Evolutionary conservation across 2,329 filamentous ascomycete species (phyloP), one percentile per base, ranked within the genome.

Genomic region (Alternaria sp.): DNA sequence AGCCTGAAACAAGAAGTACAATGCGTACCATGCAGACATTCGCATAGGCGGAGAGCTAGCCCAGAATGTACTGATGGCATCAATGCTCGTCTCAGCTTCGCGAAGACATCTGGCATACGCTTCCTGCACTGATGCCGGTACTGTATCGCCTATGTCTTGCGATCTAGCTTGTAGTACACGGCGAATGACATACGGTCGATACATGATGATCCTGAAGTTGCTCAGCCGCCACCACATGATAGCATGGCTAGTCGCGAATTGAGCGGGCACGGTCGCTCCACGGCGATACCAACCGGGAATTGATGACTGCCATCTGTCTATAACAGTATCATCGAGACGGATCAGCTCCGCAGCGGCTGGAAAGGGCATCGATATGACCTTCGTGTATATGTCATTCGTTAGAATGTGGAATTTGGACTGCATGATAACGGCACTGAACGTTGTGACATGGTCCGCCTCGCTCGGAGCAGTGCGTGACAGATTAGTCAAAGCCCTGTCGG

Each of bases 201-300:
- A 84, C 78, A 84, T 83, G 56, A 85, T 82, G 67, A 85, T 83
- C 18, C 82, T 78, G 43, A 85, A 74, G 57, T 85, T 85, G 7
- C 80, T 76, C 43, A 77, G 76, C 12, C 83, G 77, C 81, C 83
- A 84, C 51, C 76, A 76, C 72, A 84, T 82, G 20, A 84, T 79
- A 4, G 78, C 78, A 23, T 84, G 81, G 2, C 79, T 75, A 11
- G 83, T 76, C 0, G 76, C 73, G 58, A 81, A 85, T 45, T 78
- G 77, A 1, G 72, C 58, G 1, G 80, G 79, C 4, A 83, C 69
- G 0, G 60, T 20, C 5, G 73, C 70, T n/a, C 71, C 58, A 28
- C 79, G 77, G 25, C 69, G 66, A 54, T 82, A 83, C 71, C 78
- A 83, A 0, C 70, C 15, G 2, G 81, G 81, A 7, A 83, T 68